Base-by-base conservation (phyloP, 2,329 filamentous ascomycete species). In the Calonectria hongkongensis region DNA sequence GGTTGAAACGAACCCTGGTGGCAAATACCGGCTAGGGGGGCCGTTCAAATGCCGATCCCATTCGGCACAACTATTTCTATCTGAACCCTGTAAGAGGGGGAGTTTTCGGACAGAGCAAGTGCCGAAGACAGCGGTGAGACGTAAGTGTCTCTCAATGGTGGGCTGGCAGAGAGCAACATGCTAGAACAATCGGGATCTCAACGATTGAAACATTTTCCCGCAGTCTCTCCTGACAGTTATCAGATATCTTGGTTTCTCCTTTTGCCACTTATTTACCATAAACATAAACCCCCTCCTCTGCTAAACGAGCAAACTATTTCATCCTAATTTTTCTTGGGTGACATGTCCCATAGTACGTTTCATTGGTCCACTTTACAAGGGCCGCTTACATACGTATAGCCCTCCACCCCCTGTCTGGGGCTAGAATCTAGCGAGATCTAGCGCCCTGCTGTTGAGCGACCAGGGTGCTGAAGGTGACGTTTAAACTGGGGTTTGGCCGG, bases 11-110 rank as follows among this genome's bases (percentile, higher is more conserved):
- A 36, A 21, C 15, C 54, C 54, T 39, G 33, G 54, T 27, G 54
- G 10, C 16, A 36, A 39, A 41, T 60, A 60, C 54, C 54, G 54
- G 54, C 33, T n/a, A 36, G 54, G 54, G 54, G 27, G 21, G 12
- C 54, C 54, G 33, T 39, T 30, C 54, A 60, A 60, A 27, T 43
- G 54, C 54, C 54, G 54, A 60, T 60, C 54, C 54, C 39, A 21
- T 3, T 10, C 39, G 39, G 54, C 36, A 21, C 28, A 21, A 41
- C 33, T 18, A 0, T 12, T n/a, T 39, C 51, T n/a, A 21, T 18
- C 6, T 27, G 30, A 13, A 21, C 33, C n/a, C 12, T 41, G 54
- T 12, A 60, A 12, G n/a, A 39, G 21, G 27, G 54, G 21, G 36
- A 41, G 2, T 60, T 39, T 27, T 16, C 21, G 33, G 54, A 60